Evolutionary conservation across 1,284 basidiomycete genomes (phyloP).

Genomic region (Stereum hirsutum): DNA sequence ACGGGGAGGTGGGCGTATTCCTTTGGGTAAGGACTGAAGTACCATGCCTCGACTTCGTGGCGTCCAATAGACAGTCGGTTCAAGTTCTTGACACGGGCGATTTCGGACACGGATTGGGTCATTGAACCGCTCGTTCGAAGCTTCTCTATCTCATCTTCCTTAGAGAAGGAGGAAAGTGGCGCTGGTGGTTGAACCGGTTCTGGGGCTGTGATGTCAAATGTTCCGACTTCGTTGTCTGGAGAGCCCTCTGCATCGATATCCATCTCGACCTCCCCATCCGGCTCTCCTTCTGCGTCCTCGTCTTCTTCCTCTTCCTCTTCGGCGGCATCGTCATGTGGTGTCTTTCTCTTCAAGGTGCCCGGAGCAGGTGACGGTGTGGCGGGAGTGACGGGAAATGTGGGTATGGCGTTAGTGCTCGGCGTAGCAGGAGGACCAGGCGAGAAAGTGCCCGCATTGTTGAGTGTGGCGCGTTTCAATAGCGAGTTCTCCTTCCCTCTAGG

Average conservation of each 20-base stretch:
- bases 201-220: constrained; percentile 29
- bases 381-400: too few relatives aligned
- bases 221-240: constrained; percentile 36
- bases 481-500: constrained; percentile 36
- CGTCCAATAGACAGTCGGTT: constrained; percentile 95
- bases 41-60: constrained; percentile 98
- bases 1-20: constrained; percentile 95
- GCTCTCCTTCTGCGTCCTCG: constrained; percentile 46
- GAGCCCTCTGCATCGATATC: constrained; percentile 48
- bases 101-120: constrained; percentile 97
- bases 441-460: constrained; percentile 11
- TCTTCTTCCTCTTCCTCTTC: constrained; percentile 54
- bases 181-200: constrained; percentile 31
- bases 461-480: constrained; percentile 11
- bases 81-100: constrained; percentile 96
- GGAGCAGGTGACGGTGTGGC: constrained; percentile 26
- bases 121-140: constrained; percentile 95
- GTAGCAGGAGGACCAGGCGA: constrained; percentile 7
- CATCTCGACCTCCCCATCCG: constrained; percentile 42
- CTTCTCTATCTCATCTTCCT: constrained; percentile 98
- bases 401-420: constrained; percentile 7
- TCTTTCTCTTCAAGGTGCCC: constrained; percentile 60
- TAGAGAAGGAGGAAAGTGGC: constrained; percentile 63
- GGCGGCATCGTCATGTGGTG: constrained; percentile 42
- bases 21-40: constrained; percentile 97